Evolutionary conservation across 2,329 filamentous ascomycete species (phyloP), one percentile per base, ranked within the genome.

Genomic region (Aspergillus sp.): DNA sequence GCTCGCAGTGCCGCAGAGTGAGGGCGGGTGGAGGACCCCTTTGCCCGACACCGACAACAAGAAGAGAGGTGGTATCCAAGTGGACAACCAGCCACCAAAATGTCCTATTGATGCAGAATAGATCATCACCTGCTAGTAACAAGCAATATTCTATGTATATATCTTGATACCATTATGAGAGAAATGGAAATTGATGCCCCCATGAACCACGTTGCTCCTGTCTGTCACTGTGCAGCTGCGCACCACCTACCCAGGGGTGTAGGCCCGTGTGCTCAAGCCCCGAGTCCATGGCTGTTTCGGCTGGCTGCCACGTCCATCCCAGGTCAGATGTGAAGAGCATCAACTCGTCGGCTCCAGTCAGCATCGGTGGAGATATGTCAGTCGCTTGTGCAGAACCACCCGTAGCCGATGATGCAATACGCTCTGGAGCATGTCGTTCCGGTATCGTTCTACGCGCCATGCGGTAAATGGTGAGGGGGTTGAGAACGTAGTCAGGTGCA

Each of bases 41-140:
- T 70, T 64, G 45, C 58, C 57, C 15, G 68, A 70, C 51, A 51
- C 62, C 8, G 43, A 64, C n/a, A 60, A 68, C 43, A 66, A 66
- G 59, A 70, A 70, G 53, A 62, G 68, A 6, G 68, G 67, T 14
- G 66, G 68, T 24, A 68, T 70, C 27, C 67, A 70, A 52, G 66
- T 69, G 3, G 64, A 68, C 49, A 57, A 70, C 19, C 62, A 62
- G 17, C 59, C 66, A 5, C 68, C 67, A 14, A 53, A 62, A n/a
- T 68, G 62, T 27, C 66, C 66, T 4, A 52, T 68, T 50, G 66
- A 68, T 58, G 66, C 66, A 9, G 66, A 68, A 49, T 68, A 33
- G 61, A 3, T 7, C 8, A 9, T 46, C 44, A 7, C 6, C 6
- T 2, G 24, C 27, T n/a, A 35, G 14, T n/a, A n/a, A 15, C 27